Evolutionary conservation across 148 eudicot species (phyloP).

Genomic region (Selenicereus undatus): DNA sequence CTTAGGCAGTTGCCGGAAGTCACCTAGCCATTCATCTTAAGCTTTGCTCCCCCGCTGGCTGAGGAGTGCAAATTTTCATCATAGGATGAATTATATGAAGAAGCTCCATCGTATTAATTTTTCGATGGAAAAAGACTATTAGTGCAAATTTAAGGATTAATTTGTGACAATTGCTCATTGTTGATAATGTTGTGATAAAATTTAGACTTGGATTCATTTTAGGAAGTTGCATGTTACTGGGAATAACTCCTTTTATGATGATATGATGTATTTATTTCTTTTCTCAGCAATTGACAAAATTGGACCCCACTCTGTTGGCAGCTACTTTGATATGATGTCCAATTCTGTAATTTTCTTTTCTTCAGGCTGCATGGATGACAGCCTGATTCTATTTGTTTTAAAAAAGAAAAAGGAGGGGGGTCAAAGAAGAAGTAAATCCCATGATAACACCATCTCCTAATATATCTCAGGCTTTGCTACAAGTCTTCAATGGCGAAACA

Average conservation of each 20-base stretch:
- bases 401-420: not conserved
- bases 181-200: not conserved
- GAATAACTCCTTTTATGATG: not conserved
- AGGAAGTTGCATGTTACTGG: not conserved
- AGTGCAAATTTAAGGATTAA: not conserved
- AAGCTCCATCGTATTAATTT: not conserved
- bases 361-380: not conserved
- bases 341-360: not conserved
- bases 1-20: conserved; percentile 24
- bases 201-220: not conserved
- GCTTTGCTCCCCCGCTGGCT: not conserved
- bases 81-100: not conserved
- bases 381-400: not conserved
- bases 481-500: not conserved
- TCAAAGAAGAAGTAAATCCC: not conserved
- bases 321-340: not conserved
- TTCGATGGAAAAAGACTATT: not conserved
- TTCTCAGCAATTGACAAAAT: too few relatives aligned
- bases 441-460: not conserved
- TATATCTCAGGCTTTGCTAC: not conserved
- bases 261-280: too few relatives aligned
- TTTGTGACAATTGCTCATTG: not conserved
- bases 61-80: not conserved
- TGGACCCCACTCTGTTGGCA: not conserved
- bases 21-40: not conserved